These are phyloP conservation scores for Solanum lignicaule DNA, from an alignment of 257 asterid species.

Conservation along the genomic window DNA sequence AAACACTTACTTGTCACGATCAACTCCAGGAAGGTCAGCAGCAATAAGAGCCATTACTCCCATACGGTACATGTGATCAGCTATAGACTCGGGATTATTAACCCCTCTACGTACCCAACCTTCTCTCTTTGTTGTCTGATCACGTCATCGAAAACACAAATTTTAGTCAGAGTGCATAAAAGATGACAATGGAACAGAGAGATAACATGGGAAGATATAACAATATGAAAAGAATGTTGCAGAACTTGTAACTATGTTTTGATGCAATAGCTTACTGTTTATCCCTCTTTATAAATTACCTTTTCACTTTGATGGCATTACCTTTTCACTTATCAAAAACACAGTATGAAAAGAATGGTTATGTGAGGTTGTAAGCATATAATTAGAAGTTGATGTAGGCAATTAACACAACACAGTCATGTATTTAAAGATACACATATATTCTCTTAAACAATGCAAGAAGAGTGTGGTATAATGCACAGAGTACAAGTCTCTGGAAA, in stretches of 20 bases:
- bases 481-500: neutral
- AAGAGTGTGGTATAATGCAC: neutral
- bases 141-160: neutral
- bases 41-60: constrained; percentile 88
- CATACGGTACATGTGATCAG: constrained; percentile 97
- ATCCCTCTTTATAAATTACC: neutral
- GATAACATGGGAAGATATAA: neutral
- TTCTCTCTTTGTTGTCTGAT: constrained; percentile 74
- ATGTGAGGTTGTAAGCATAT: neutral
- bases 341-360: neutral
- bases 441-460: neutral
- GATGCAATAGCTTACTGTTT: neutral
- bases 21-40: constrained; percentile 75
- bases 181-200: neutral
- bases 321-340: neutral
- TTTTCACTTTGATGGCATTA: neutral
- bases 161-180: neutral
- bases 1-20: constrained; percentile 67
- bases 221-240: neutral
- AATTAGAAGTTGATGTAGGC: neutral
- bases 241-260: neutral
- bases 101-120: constrained; percentile 75
- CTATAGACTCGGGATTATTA: constrained; percentile 73
- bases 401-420: neutral
- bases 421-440: neutral